Evolutionary conservation across 2,329 filamentous ascomycete species (phyloP).

Genomic region (Chaetomium sp.): DNA sequence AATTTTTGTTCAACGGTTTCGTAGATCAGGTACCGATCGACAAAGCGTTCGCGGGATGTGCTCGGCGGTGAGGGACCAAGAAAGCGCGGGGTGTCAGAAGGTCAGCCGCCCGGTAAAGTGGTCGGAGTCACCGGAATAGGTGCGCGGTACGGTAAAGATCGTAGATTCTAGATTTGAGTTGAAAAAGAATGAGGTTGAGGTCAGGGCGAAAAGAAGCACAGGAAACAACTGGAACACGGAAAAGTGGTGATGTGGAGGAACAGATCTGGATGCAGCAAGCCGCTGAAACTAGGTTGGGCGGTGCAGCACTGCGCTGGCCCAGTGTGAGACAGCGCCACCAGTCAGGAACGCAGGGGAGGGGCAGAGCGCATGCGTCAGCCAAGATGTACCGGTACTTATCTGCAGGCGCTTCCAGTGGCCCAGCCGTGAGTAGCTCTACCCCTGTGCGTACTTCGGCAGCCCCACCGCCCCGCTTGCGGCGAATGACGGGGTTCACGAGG

Average conservation of each 20-base stretch:
- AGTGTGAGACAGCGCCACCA: neutral
- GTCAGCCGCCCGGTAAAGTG: neutral
- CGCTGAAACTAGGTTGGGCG: neutral
- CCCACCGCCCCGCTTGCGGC: neutral
- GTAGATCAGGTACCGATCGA: neutral
- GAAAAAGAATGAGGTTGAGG: neutral
- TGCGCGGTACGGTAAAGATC: neutral
- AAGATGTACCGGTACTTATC: conserved; percentile 3
- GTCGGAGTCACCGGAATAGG: neutral
- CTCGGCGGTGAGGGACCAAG: neutral
- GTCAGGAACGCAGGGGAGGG: conserved; percentile 1
- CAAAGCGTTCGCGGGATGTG: neutral
- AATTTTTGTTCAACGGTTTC: neutral
- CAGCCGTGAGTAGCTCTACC: neutral
- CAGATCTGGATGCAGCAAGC: neutral
- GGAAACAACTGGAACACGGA: neutral
- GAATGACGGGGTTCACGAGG: neutral
- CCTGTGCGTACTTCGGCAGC: neutral
- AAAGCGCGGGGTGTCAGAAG: neutral
- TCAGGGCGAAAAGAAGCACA: neutral
- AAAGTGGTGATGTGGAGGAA: neutral
- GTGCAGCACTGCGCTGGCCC: neutral
- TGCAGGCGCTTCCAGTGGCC: neutral
- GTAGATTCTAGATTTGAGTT: neutral
- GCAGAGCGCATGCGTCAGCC: conserved; percentile 7